Evolutionary conservation across 768 basidiomycete genomes (phyloP).

Genomic region (Cystobasidium ongulense): DNA sequence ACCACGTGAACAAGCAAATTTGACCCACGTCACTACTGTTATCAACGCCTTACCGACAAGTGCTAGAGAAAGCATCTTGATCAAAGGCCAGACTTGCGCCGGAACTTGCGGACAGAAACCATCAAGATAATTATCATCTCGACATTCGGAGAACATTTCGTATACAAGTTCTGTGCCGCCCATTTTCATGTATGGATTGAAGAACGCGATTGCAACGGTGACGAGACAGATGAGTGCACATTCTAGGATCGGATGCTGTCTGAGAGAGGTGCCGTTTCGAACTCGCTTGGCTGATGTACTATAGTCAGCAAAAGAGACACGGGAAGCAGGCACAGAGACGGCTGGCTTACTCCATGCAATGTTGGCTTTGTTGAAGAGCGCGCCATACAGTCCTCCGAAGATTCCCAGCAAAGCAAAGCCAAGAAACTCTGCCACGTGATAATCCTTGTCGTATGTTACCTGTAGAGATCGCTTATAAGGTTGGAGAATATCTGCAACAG

Average conservation of each 20-base stretch:
- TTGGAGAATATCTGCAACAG: background rate
- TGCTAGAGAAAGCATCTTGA: slow-evolving; percentile 61
- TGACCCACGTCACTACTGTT: slow-evolving; percentile 83
- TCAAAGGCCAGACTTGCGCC: slow-evolving; percentile 56
- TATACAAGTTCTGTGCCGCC: slow-evolving; percentile 92
- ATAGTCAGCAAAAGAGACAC: background rate
- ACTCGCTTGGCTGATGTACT: slow-evolving; percentile 55
- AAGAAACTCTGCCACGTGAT: slow-evolving; percentile 77
- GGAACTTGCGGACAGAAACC: slow-evolving; percentile 60
- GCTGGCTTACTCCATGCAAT: slow-evolving; percentile 45
- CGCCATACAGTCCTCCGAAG: slow-evolving; percentile 91
- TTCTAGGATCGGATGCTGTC: slow-evolving; percentile 68
- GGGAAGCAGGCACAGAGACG: background rate
- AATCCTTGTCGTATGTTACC: slow-evolving; percentile 71
- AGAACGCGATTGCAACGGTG: slow-evolving; percentile 69
- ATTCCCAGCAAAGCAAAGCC: slow-evolving; percentile 78
- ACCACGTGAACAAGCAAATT: background rate
- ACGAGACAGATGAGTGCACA: slow-evolving; percentile 64
- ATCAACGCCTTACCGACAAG: slow-evolving; percentile 71
- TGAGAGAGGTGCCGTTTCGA: slow-evolving; percentile 72
- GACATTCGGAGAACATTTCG: slow-evolving; percentile 53
- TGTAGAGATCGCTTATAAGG: background rate
- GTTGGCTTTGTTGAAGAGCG: slow-evolving; percentile 78
- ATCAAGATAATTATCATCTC: slow-evolving; percentile 51
- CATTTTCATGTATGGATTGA: slow-evolving; percentile 85